phyloP scores from a whole-genome alignment of 2,329 filamentous ascomycete species.

The Bipolaris bicolor region DNA sequence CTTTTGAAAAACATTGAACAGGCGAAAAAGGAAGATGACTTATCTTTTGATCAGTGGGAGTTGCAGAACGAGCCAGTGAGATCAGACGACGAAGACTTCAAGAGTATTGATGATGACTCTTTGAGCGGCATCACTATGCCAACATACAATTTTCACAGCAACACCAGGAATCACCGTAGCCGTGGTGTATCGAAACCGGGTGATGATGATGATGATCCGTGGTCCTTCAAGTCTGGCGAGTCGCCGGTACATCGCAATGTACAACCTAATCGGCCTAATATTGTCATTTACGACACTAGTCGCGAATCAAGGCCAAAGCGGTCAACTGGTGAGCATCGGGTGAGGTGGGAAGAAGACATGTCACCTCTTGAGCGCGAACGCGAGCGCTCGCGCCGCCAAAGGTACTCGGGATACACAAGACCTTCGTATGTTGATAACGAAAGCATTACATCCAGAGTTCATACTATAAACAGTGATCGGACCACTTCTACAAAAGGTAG shows the following conservation, averaged over 20 bases:
- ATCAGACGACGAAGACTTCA: conserved; percentile 2
- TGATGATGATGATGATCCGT: background rate
- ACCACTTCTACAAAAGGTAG: background rate
- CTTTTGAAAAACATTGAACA: background rate
- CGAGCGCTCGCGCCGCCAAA: background rate
- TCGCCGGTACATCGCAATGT: background rate
- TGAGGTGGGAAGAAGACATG: background rate
- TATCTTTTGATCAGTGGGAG: conserved; percentile 8
- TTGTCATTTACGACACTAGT: too few relatives aligned
- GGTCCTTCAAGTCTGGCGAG: background rate
- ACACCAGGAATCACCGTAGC: background rate
- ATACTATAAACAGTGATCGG: background rate
- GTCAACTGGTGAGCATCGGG: background rate
- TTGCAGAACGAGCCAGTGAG: background rate
- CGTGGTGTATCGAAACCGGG: background rate
- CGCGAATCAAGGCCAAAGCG: background rate
- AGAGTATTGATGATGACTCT: background rate
- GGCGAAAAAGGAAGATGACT: background rate
- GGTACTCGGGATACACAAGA: background rate
- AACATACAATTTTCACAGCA: background rate
- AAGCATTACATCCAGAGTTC: background rate
- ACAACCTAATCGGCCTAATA: background rate
- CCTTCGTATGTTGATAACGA: background rate
- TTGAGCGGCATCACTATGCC: background rate
- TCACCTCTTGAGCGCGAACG: background rate